Conservation (phyloP, 345 rosid species). For the Aurinia saxatilis region DNA sequence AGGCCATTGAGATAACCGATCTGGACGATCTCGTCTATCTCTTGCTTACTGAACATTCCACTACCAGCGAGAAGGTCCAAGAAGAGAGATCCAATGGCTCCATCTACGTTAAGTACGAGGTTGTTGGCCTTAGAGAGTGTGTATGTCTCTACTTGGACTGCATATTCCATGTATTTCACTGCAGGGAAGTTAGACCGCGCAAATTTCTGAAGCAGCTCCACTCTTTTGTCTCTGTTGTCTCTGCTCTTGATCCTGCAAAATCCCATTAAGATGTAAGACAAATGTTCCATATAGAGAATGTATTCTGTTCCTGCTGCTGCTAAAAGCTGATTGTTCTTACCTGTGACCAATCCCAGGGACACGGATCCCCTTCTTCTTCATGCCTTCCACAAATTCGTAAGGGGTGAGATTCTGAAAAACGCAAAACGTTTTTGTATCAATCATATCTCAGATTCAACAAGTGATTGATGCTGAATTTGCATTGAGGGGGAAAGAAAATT, state of each 20-base stretch:
- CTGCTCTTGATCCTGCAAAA: slow-evolving; percentile 80
- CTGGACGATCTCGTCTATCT: slow-evolving; percentile 83
- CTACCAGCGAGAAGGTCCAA: slow-evolving; percentile 92
- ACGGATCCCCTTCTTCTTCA: slow-evolving; percentile 98
- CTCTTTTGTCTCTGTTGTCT: slow-evolving; percentile 94
- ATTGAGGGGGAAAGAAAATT: background rate
- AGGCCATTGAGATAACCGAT: slow-evolving; percentile 92
- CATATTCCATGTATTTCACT: slow-evolving; percentile 92
- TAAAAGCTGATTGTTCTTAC: slow-evolving; percentile 26
- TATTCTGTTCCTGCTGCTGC: background rate
- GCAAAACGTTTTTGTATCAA: background rate
- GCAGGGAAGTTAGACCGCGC: slow-evolving; percentile 88
- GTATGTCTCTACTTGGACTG: slow-evolving; percentile 80
- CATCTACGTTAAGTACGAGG: slow-evolving; percentile 80
- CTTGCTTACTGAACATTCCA: slow-evolving; percentile 89
- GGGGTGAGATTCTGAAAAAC: slow-evolving; percentile 65
- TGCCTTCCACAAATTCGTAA: slow-evolving; percentile 84
- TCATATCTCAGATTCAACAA: slow-evolving; percentile 6
- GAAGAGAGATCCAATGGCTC: slow-evolving; percentile 93
- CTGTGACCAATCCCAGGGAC: slow-evolving; percentile 99
- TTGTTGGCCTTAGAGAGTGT: slow-evolving; percentile 80
- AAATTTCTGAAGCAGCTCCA: slow-evolving; percentile 75
- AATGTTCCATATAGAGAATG: background rate
- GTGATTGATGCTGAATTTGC: background rate
- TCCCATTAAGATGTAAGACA: background rate